Base-by-base conservation (phyloP, 208 protist species). In the Eutreptiella sp. region DNA sequence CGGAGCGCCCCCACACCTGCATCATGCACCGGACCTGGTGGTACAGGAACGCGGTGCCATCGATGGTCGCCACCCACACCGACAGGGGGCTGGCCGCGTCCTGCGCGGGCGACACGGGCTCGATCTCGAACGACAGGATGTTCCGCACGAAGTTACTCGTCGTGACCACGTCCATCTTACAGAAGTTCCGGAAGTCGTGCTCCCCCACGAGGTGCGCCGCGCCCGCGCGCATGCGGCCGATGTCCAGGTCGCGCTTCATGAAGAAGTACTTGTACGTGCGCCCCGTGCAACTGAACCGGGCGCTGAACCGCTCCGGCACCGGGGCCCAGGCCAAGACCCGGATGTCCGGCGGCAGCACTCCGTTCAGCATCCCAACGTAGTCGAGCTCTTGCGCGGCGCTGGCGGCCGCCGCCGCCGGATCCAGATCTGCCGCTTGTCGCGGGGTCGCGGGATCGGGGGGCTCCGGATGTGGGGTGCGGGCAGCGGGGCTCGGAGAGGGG, bases 181-280 rank as follows among this genome's bases (percentile, higher is more conserved):
- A 97, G 57, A 98, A 97, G 73, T 97, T 96, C 34, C 88, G 77
- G 68, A 95, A 98, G 73, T 94, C 92, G 71, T 99, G 94, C n/a
- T 74, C 72, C 21, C 96, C 96, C 19, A 92, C 54, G 26, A 97
- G 79, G 26, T 67, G 59, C 19, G 47, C 39, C 0, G 82, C 83
- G 1, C 87, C 94, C 52, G 86, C 53, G 9, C 70, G 79, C 94
- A 99, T 98, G 39, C 70, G 79, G 23, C 66, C 74, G 1, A 94
- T 23, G 65, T 91, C 74, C 4, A 89, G 62, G 9, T 79, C 82
- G n/a, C 65, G 55, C 59, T 90, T 81, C 47, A 70, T 74, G 53
- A 93, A 92, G 68, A 87, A 92, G 64, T 88, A 96, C 35, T 89
- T 89, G 65, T 94, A 94, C 2, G 81, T 92, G 34, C 91, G 70